Conservation (phyloP, 805 yeast genomes). For the Candida quercuum region DNA sequence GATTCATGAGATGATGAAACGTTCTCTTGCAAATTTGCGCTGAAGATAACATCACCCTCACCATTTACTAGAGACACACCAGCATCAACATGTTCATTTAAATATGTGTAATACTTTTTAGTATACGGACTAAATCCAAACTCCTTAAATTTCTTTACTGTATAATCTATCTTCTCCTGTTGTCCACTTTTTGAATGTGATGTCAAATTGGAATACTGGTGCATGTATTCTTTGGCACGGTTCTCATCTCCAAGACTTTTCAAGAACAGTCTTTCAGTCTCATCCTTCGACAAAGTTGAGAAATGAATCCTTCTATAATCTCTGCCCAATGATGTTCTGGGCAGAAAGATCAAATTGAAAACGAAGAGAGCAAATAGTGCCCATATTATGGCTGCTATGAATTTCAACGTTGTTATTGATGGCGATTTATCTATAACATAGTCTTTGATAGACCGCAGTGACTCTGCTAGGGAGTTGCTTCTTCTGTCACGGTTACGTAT, state of each 20-base stretch:
- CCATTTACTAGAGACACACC: conserved; percentile 32
- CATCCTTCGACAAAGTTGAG: conserved; percentile 57
- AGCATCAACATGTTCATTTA: conserved; percentile 46
- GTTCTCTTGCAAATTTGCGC: conserved; percentile 45
- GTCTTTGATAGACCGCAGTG: conserved; percentile 8
- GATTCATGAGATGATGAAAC: conserved; percentile 41
- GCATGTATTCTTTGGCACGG: conserved; percentile 26
- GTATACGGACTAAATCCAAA: conserved; percentile 45
- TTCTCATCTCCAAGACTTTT: conserved; percentile 31
- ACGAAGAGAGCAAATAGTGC: conserved; percentile 19
- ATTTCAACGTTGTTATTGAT: conserved; percentile 15
- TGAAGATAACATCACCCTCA: conserved; percentile 33
- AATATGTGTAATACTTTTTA: conserved; percentile 54
- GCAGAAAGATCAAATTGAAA: conserved; percentile 69
- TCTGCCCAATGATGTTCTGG: conserved; percentile 76
- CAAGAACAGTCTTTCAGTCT: conserved; percentile 59
- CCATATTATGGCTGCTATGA: conserved; percentile 20
- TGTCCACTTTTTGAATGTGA: conserved; percentile 39
- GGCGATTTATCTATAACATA: conserved; percentile 17
- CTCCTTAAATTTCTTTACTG: conserved; percentile 41
- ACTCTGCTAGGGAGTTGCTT: conserved; percentile 1
- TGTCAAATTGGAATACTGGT: conserved; percentile 11
- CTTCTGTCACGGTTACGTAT: neutral
- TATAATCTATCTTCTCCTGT: conserved; percentile 40
- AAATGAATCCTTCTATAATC: conserved; percentile 77